Evolutionary conservation across 108 stramenopile genomes (phyloP).

Genomic region (Nitzschia sp.): DNA sequence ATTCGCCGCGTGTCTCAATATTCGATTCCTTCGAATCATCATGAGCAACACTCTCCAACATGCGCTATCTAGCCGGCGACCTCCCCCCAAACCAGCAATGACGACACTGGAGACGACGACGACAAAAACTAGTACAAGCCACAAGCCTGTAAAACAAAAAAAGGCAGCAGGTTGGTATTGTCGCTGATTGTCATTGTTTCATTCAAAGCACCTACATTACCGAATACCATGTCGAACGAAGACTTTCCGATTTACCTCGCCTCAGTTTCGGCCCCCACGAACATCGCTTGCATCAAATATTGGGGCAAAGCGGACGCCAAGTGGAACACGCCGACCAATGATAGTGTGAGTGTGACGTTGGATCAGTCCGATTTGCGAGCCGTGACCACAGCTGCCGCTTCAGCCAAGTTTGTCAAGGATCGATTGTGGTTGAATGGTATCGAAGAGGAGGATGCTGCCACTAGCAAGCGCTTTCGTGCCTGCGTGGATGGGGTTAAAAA

Average conservation of each 20-base stretch:
- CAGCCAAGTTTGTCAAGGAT: constrained; percentile 68
- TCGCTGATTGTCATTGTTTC: background rate
- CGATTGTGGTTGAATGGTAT: constrained; percentile 95
- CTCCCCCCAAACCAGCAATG: too few species aligned
- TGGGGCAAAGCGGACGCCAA: constrained; percentile 94
- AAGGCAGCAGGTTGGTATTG: too few species aligned
- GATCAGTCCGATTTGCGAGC: constrained; percentile 91
- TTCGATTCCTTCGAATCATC: too few species aligned
- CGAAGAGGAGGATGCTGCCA: constrained; percentile 60
- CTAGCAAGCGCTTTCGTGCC: constrained; percentile 70
- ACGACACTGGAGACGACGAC: too few species aligned
- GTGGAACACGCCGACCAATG: constrained; percentile 96
- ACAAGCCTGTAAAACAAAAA: too few species aligned
- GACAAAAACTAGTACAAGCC: too few species aligned
- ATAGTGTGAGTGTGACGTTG: constrained; percentile 87
- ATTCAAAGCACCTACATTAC: background rate
- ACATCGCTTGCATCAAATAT: constrained; percentile 98
- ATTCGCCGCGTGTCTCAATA: too few species aligned
- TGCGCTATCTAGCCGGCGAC: too few species aligned
- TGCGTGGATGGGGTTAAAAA: constrained; percentile 73
- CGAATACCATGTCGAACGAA: constrained; percentile 2
- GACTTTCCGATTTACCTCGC: constrained; percentile 60
- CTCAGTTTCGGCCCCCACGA: constrained; percentile 92
- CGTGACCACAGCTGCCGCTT: constrained; percentile 91
- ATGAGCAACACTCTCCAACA: too few species aligned